phyloP scores from a whole-genome alignment of 768 basidiomycete species.

The Xanthoconium stramineum region DNA sequence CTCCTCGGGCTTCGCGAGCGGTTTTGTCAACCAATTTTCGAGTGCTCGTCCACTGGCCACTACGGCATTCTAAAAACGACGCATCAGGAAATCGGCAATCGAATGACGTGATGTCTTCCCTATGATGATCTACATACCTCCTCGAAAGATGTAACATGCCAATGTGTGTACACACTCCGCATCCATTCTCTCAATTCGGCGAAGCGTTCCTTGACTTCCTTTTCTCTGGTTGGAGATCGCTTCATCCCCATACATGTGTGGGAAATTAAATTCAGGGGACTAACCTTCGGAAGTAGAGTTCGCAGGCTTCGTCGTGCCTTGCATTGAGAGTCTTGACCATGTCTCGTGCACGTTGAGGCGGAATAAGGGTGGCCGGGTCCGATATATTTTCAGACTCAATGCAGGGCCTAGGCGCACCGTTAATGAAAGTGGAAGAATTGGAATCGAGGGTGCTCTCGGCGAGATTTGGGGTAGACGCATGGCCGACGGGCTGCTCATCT shows the following conservation, averaged over 20 bases:
- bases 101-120: slow-evolving; percentile 7
- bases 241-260: slow-evolving; percentile 16
- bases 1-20: slow-evolving; percentile 21
- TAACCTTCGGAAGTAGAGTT: slow-evolving; percentile 46
- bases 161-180: slow-evolving; percentile 57
- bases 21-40: slow-evolving; percentile 55
- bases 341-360: slow-evolving; percentile 53
- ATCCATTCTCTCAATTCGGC: slow-evolving; percentile 50
- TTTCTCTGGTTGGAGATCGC: slow-evolving; percentile 37
- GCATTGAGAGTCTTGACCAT: slow-evolving; percentile 55
- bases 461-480: slow-evolving; percentile 17
- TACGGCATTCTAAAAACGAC: slow-evolving; percentile 43
- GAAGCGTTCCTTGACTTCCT: slow-evolving; percentile 43
- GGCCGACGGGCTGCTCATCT: slow-evolving; percentile 7
- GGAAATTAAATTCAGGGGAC: slow-evolving; percentile 22
- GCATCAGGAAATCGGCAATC: slow-evolving; percentile 13
- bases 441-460: slow-evolving; percentile 15
- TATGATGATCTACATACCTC: slow-evolving; percentile 40
- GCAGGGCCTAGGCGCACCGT: slow-evolving; percentile 18
- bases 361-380: slow-evolving; percentile 32
- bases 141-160: slow-evolving; percentile 48
- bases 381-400: slow-evolving; percentile 6
- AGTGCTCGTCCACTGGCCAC: slow-evolving; percentile 62
- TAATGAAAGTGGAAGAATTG: slow-evolving; percentile 15
- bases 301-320: slow-evolving; percentile 52